These are phyloP conservation scores for Acer yangbiense DNA, from an alignment of 345 rosid genomes.

Conservation along the genomic window DNA sequence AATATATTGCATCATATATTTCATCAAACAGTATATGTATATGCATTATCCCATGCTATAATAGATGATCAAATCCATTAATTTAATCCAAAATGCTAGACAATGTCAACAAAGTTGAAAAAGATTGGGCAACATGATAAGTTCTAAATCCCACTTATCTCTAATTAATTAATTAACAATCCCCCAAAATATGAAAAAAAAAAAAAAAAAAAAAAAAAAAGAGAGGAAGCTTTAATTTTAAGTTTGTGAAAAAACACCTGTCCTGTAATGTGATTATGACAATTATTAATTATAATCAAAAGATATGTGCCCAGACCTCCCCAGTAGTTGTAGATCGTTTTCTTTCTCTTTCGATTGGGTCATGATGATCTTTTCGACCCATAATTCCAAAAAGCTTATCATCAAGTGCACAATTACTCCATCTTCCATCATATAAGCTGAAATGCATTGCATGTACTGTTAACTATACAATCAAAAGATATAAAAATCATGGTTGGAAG, in stretches of 20 bases:
- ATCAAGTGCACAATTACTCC: conserved; percentile 1
- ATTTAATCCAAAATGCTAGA: background rate
- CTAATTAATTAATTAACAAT: background rate
- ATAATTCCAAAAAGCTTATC: no score
- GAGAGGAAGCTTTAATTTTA: background rate
- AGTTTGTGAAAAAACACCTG: background rate
- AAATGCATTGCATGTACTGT: background rate
- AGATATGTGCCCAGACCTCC: no score
- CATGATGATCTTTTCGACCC: no score
- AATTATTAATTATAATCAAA: background rate
- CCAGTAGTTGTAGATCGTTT: background rate
- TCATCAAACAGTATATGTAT: no score
- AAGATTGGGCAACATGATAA: background rate
- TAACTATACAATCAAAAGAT: no score
- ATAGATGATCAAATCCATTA: no score
- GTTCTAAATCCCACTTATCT: conserved; percentile 9
- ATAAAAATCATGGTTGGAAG: no score
- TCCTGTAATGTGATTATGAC: background rate
- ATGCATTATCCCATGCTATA: no score
- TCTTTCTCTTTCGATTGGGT: conserved; percentile 10
- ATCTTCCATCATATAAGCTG: background rate
- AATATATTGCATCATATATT: no score
- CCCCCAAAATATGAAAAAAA: background rate
- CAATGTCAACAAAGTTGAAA: background rate
- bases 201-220: no score